phyloP scores from a whole-genome alignment of 73 alveolate genomes.

The Paraurostyla sp. region DNA sequence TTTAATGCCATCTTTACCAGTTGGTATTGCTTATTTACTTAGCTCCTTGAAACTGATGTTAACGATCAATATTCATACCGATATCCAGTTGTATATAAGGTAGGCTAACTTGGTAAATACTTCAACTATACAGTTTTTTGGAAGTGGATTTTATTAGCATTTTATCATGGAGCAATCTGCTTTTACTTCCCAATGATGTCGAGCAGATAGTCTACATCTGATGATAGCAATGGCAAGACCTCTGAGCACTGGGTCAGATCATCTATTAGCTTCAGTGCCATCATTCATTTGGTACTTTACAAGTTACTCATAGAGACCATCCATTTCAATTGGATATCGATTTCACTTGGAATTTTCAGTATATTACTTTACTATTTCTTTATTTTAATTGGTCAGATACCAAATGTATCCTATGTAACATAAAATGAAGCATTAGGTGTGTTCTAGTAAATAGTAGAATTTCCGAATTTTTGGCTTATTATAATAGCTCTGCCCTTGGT shows the following conservation, averaged over 20 bases:
- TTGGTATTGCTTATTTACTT: slow-evolving; percentile 92
- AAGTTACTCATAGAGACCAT: slow-evolving; percentile 87
- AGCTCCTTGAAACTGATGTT: slow-evolving; percentile 89
- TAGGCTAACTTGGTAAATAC: slow-evolving; percentile 85
- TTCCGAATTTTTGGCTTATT: slow-evolving; percentile 14
- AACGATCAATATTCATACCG: slow-evolving; percentile 75
- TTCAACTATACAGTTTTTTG: slow-evolving; percentile 85
- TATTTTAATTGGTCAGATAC: neutral
- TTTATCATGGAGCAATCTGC: slow-evolving; percentile 86
- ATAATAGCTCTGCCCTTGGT: slow-evolving; percentile 54
- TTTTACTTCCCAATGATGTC: slow-evolving; percentile 63
- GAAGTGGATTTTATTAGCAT: slow-evolving; percentile 86
- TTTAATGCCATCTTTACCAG: slow-evolving; percentile 96
- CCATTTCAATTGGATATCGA: slow-evolving; percentile 82
- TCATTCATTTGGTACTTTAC: slow-evolving; percentile 88
- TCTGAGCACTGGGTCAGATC: slow-evolving; percentile 88
- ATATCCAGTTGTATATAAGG: slow-evolving; percentile 88
- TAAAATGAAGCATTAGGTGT: slow-evolving; percentile 54
- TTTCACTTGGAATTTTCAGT: slow-evolving; percentile 75
- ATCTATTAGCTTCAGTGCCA: slow-evolving; percentile 83
- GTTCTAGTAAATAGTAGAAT: neutral
- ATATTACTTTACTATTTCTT: slow-evolving; percentile 83
- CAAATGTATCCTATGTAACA: slow-evolving; percentile 38
- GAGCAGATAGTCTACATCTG: neutral
- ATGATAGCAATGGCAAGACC: neutral